These are phyloP conservation scores for Dalbergia oliveri DNA, from an alignment of 306 rosid genomes.

Conservation along the genomic window DNA sequence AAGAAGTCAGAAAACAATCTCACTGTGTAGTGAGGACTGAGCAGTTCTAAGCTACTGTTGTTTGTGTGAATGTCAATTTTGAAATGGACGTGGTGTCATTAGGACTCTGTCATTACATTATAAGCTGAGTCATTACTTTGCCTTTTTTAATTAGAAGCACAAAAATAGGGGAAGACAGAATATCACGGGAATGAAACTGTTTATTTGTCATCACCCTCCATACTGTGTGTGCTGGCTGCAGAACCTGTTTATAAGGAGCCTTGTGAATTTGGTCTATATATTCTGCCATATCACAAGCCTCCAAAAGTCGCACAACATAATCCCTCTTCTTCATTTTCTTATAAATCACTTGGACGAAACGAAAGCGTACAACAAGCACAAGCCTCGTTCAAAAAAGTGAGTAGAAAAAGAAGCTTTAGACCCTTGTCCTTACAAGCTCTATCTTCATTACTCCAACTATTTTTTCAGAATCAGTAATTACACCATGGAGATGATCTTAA, in stretches of 20 bases:
- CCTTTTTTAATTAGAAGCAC: conserved; percentile 26
- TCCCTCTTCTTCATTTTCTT: conserved; percentile 11
- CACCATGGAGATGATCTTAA: conserved; percentile 50
- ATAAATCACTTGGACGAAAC: conserved; percentile 3
- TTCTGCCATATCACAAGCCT: conserved; percentile 44
- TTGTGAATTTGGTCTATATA: conserved; percentile 43
- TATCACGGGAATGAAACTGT: conserved; percentile 70
- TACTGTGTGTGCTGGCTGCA: conserved; percentile 37
- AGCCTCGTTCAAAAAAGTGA: conserved; percentile 13
- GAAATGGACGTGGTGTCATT: not conserved
- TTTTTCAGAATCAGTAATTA: conserved; percentile 25
- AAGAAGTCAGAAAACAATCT: conserved; percentile 5
- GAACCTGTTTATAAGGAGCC: conserved; percentile 21
- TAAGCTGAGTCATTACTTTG: conserved; percentile 25
- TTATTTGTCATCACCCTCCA: conserved; percentile 57
- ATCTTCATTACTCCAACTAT: conserved; percentile 13
- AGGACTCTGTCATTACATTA: conserved; percentile 1
- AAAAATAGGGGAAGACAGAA: conserved; percentile 46
- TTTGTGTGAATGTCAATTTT: not conserved
- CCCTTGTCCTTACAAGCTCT: not conserved
- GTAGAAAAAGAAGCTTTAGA: conserved; percentile 15
- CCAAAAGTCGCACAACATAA: conserved; percentile 14
- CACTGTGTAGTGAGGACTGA: not conserved
- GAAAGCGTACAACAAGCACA: conserved; percentile 3
- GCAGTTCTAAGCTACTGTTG: not conserved